Evolutionary conservation across 129 eudicot species (phyloP), one percentile per base, ranked within the genome.

Genomic region (Escallonia herrerae): DNA sequence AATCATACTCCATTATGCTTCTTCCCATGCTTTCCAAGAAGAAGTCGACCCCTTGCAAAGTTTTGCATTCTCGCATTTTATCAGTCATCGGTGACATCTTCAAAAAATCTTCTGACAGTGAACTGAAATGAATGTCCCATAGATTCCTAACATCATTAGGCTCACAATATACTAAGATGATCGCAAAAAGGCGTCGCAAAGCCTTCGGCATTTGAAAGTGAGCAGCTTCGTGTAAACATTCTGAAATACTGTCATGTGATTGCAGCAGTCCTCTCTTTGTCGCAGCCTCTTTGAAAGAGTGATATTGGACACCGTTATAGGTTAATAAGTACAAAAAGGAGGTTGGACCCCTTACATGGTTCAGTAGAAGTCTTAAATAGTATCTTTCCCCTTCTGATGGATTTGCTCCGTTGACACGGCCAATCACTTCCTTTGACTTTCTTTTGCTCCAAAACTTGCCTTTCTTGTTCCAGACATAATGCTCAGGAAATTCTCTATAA

Each of bases 141-240:
- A 66, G 49, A 9, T 5, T 50, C 41, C 59, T 52, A 2, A 64
- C 68, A n/a, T 64, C 50, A 2, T 38, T 41, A 22, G 49, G 61
- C n/a, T 39, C 39, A 53, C 71, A 66, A 66, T 63, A 22, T 6
- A 66, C 60, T 8, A 66, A 66, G 2, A 66, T 51, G 7, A 40
- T 53, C 4, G 61, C 71, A 52, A 66, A 66, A 22, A 22, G 33
- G 33, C 33, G 33, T 22, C 33, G 33, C 33, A 22, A 9, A 66
- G 42, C 9, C 60, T 65, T 38, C 46, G 60, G 3, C 60, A 40
- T 12, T 49, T 42, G n/a, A 22, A 4, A 4, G 45, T 58, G 11
- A 2, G 43, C 15, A 3, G 65, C 68, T 33, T 63, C 13, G 10
- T 63, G 7, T n/a, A 63, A 52, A 40, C 70, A 65, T 49, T 65